Percentiles rank a stretch among this genome's conserved stretches.
Conservation (phyloP, 768 basidiomycete genomes). For the Pleurotus sapidus region DNA sequence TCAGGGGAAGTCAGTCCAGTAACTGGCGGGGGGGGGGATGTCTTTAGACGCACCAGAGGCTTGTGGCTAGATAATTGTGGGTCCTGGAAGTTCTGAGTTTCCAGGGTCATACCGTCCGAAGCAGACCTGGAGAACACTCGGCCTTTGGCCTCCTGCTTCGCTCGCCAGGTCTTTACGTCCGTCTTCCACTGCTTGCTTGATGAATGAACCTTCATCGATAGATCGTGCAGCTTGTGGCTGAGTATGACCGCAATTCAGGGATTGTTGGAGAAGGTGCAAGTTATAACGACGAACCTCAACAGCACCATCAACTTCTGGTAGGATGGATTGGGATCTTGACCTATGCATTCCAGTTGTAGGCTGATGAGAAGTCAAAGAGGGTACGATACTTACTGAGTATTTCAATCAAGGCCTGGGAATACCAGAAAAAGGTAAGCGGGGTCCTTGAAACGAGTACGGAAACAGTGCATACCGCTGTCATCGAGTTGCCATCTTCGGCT, state of each 20-base stretch:
- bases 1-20: too few species aligned
- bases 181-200: background rate
- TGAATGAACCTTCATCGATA: background rate
- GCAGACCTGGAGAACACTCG: background rate
- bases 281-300: background rate
- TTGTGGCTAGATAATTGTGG: background rate
- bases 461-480: constrained; percentile 28
- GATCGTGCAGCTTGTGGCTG: background rate
- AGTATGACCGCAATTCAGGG: background rate
- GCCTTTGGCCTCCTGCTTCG: background rate
- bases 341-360: background rate
- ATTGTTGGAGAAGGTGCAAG: background rate
- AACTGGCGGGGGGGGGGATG: too few species aligned
- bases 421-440: background rate
- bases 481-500: constrained; percentile 29
- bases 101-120: background rate
- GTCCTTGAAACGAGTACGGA: background rate
- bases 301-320: background rate
- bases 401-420: constrained; percentile 1
- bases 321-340: background rate
- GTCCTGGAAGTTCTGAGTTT: constrained; percentile 3
- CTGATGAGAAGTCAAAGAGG: background rate
- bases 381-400: background rate
- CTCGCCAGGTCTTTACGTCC: background rate
- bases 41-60: background rate